Conservation (phyloP, 1,139 yeast species). For the Geotrichum klebahnii region DNA sequence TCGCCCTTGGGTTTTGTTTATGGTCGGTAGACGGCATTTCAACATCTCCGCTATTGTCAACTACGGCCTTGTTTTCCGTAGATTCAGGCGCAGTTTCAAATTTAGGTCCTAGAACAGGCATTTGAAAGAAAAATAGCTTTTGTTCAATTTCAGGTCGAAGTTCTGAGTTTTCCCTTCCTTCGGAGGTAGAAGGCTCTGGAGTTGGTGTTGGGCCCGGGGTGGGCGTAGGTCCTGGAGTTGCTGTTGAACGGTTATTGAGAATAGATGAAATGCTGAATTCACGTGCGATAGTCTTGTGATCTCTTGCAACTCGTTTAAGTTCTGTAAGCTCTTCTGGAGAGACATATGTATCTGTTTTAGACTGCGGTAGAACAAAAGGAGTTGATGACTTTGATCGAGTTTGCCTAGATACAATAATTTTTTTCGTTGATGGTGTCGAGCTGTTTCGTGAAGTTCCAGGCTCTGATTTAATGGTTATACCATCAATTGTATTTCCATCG, state of each 20-base stretch:
- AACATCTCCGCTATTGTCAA: too few species aligned
- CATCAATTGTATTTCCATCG: too few species aligned
- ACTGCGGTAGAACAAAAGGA: conserved; percentile 18
- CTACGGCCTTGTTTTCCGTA: conserved; percentile 17
- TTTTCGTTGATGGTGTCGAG: not conserved
- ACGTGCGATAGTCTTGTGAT: conserved; percentile 31
- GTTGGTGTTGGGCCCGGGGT: conserved; percentile 4
- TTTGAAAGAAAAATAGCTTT: conserved; percentile 57
- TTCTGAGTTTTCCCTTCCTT: not conserved
- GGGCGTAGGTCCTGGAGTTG: conserved; percentile 22
- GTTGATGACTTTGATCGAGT: conserved; percentile 14
- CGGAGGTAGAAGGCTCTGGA: not conserved
- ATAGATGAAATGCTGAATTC: conserved; percentile 29
- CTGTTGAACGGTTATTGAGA: conserved; percentile 16
- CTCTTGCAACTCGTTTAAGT: conserved; percentile 29
- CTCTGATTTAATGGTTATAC: conserved; percentile 8
- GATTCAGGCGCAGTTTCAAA: conserved; percentile 36
- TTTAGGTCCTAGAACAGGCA: conserved; percentile 65
- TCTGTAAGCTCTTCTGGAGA: conserved; percentile 30
- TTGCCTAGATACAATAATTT: not conserved
- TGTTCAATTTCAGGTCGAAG: conserved; percentile 36
- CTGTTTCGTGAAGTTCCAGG: not conserved
- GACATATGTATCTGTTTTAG: conserved; percentile 20
- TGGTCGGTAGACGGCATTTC: too few species aligned
- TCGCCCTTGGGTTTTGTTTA: conserved; percentile 15